Percentiles rank a stretch among this genome's conserved stretches.
Evolutionary conservation across 31 red algal genomes (phyloP).

Genomic region (Porphyra umbilicalis): DNA sequence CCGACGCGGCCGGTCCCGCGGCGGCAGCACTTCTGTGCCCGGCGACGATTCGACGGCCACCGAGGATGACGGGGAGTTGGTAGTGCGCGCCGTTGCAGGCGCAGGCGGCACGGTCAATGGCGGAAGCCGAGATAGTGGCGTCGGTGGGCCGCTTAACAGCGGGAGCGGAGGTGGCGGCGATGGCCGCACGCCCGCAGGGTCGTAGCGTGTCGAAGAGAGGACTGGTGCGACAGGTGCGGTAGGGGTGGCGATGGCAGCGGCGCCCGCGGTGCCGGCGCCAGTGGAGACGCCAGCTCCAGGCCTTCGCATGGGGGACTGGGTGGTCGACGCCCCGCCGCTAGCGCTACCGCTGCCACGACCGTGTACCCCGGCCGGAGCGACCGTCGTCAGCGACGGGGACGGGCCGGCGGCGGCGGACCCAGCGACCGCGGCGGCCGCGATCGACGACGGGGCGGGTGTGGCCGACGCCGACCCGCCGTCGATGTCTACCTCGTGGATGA

Average conservation of each 20-base stretch:
- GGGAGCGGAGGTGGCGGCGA: not conserved
- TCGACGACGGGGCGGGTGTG: not conserved
- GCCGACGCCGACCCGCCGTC: not conserved
- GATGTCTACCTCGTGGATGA: not conserved
- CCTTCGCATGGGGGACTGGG: too few species aligned
- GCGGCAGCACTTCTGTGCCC: too few species aligned
- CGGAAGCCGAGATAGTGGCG: not conserved
- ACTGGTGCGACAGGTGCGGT: not conserved
- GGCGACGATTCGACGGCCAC: too few species aligned
- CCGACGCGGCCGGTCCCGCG: too few species aligned
- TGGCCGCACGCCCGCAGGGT: not conserved
- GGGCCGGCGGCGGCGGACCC: not conserved
- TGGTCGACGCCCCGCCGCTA: too few species aligned
- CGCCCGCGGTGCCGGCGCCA: too few species aligned
- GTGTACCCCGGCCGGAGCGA: too few species aligned
- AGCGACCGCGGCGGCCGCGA: not conserved
- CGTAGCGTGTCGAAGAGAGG: not conserved
- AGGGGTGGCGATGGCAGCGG: not conserved
- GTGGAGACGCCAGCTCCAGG: too few species aligned
- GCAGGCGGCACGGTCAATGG: not conserved
- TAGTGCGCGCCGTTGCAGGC: too few species aligned
- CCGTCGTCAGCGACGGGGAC: not conserved
- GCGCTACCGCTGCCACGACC: too few species aligned
- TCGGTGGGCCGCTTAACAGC: not conserved
- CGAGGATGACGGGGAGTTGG: too few species aligned